Conservation (phyloP, 2,329 filamentous ascomycete genomes). For the Trichoderma aggressivum region DNA sequence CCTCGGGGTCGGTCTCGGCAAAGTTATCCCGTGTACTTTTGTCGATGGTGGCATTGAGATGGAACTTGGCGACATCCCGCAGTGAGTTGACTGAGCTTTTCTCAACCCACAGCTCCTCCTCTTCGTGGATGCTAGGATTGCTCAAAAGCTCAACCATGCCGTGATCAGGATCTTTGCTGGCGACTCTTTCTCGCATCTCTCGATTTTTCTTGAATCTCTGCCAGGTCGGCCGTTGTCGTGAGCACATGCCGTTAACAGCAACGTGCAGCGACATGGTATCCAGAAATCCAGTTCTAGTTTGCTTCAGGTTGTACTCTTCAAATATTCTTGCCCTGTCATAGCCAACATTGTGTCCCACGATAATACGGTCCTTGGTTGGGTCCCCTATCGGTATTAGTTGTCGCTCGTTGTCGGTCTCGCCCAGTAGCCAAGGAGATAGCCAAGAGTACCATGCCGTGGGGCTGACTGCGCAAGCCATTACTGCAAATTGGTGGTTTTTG, state of each 20-base stretch:
- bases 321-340: constrained; percentile 85
- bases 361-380: constrained; percentile 65
- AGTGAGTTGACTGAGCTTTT: constrained; percentile 93
- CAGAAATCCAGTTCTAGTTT: constrained; percentile 81
- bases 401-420: constrained; percentile 70
- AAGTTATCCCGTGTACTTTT: constrained; percentile 86
- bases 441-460: constrained; percentile 94
- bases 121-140: constrained; percentile 69
- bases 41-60: constrained; percentile 87
- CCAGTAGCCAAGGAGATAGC: constrained; percentile 92
- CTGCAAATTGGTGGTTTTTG: constrained; percentile 86
- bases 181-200: constrained; percentile 76
- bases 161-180: constrained; percentile 65
- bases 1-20: constrained; percentile 71
- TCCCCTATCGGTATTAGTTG: constrained; percentile 89
- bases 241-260: constrained; percentile 98
- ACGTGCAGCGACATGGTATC: constrained; percentile 99
- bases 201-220: constrained; percentile 92
- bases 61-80: constrained; percentile 93
- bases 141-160: constrained; percentile 71
- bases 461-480: constrained; percentile 93
- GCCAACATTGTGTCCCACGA: constrained; percentile 93
- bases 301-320: constrained; percentile 83
- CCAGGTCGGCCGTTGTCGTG: constrained; percentile 92
- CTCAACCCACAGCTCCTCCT: constrained; percentile 94